phyloP scores from a whole-genome alignment of 2,329 filamentous ascomycete species.

The Phaeosphaeria sp. region DNA sequence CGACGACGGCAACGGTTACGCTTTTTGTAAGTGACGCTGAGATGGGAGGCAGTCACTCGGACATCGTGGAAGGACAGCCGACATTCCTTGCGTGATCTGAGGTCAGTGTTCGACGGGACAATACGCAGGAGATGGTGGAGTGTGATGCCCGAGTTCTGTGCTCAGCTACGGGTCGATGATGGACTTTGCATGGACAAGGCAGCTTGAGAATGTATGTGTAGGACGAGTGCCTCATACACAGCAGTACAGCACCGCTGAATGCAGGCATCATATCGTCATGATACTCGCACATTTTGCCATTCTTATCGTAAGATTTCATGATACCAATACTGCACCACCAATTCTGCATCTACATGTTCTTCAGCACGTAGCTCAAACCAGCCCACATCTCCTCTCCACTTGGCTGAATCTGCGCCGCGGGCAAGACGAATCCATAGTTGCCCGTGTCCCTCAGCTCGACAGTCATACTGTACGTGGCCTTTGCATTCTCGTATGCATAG shows the following conservation, averaged over 20 bases:
- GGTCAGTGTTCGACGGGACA: no score
- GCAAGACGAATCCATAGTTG: constrained; percentile 57
- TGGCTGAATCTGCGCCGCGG: constrained; percentile 57
- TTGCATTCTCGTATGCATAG: constrained; percentile 52
- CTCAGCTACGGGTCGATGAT: no score
- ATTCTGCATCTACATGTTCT: constrained; percentile 31
- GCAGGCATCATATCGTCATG: neutral
- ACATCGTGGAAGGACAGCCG: neutral
- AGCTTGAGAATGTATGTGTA: neutral
- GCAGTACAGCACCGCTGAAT: neutral
- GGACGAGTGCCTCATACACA: neutral
- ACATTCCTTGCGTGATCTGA: neutral
- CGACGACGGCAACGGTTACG: neutral
- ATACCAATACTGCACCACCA: neutral
- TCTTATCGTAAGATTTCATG: neutral
- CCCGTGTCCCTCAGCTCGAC: constrained; percentile 60
- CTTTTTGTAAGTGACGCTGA: neutral
- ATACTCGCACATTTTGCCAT: neutral
- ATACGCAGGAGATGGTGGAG: neutral
- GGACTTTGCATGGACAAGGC: neutral
- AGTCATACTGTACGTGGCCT: constrained; percentile 55
- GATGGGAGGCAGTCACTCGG: neutral
- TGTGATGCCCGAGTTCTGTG: no score
- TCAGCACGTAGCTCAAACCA: constrained; percentile 44
- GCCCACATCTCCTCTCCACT: constrained; percentile 57